These are phyloP conservation scores for Noccaea bulbosa DNA, from an alignment of 345 rosid genomes.

Conservation along the genomic window DNA sequence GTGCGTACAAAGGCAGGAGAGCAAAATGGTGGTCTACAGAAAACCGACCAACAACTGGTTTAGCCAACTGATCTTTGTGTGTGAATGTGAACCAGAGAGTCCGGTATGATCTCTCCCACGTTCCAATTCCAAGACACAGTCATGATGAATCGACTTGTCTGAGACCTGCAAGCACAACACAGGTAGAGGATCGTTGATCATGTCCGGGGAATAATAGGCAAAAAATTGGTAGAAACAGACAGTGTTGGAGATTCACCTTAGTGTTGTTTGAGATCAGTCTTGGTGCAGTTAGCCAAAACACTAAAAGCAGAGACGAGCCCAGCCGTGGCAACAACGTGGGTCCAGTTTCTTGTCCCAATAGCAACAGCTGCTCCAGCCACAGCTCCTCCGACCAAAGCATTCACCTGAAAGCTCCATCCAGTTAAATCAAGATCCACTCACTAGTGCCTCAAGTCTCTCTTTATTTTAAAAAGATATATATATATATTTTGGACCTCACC, in stretches of 20 bases:
- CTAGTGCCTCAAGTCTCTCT: neutral
- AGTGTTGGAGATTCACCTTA: slow-evolving; percentile 18
- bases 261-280: slow-evolving; percentile 49
- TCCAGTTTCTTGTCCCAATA: slow-evolving; percentile 65
- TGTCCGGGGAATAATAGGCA: neutral
- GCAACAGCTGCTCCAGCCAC: slow-evolving; percentile 80
- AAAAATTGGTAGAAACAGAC: neutral
- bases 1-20: slow-evolving; percentile 27
- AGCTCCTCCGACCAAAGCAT: slow-evolving; percentile 77
- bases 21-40: slow-evolving; percentile 1
- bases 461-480: neutral
- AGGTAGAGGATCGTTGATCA: neutral
- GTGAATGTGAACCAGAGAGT: slow-evolving; percentile 9
- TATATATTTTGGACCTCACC: slow-evolving; percentile 50
- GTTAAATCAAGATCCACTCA: neutral
- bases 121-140: slow-evolving; percentile 14
- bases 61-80: slow-evolving; percentile 1
- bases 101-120: slow-evolving; percentile 23
- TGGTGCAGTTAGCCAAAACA: slow-evolving; percentile 67
- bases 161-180: slow-evolving; percentile 12
- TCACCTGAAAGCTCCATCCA: slow-evolving; percentile 50
- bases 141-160: slow-evolving; percentile 8
- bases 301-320: slow-evolving; percentile 68
- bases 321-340: slow-evolving; percentile 58
- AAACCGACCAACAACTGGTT: slow-evolving; percentile 9